Base-by-base conservation (phyloP, 192 early-diverging fungal genomes). In the Podila verticillata region DNA sequence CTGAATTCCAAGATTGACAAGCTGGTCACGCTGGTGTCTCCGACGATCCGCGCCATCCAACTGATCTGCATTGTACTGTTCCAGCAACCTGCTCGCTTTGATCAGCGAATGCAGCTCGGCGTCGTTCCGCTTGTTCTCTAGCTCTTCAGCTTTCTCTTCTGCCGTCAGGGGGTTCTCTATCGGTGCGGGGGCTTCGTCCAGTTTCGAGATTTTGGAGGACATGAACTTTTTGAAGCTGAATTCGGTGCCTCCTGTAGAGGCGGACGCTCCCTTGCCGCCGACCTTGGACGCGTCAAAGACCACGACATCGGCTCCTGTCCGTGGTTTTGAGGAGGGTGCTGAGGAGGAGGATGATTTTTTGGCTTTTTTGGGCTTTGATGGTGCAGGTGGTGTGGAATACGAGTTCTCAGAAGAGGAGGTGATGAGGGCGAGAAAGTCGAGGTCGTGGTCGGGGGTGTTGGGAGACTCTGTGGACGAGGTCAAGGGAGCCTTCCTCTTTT, bases 191-290 rank as follows among this genome's bases (percentile, higher is more conserved):
- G 65, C 75, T 26, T 79, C 75, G 39, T 79, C 75, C 39, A 79
- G 54, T 36, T 79, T 79, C 2, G 68, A 71, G 39, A 79, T 79
- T 69, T 79, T 79, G 12, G 75, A 79, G 1, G 75, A 79, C 75
- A 79, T 79, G 44, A 79, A 79, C 51, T 79, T 79, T 59, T 79
- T 79, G 31, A 79, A 79, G 39, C 10, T 67, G 51, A 79, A 79
- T 0, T 79, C 75, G 19, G 64, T 63, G 26, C 64, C 39, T 26
- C 67, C 58, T n/a, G 64, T 39, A 4, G 64, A 47, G 0, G 66
- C 31, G 5, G 69, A 63, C 9, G 24, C 26, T 15, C 73, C 61
- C 24, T 72, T 72, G 47, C 69, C 34, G 28, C 57, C 69, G 31
- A 79, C 29, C 51, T 72, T 79, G 35, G 75, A 79, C 12, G 59